phyloP scores from a whole-genome alignment of 495 filamentous ascomycete genomes.

The Hypoxylon fragiforme region DNA sequence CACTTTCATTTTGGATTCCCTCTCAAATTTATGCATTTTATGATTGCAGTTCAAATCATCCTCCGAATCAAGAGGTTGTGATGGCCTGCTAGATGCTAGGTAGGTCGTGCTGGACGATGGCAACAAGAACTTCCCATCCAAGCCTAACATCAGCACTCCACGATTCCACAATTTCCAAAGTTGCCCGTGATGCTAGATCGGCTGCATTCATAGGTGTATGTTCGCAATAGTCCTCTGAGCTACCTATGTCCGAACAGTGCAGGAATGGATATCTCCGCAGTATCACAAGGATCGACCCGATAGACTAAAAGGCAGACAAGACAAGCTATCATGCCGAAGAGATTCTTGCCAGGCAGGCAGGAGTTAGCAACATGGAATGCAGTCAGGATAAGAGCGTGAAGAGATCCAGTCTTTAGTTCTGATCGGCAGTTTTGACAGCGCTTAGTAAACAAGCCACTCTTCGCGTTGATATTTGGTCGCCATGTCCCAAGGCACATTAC shows the following conservation, averaged over 20 bases:
- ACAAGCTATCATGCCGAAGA: slow-evolving; percentile 48
- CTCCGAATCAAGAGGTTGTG: neutral
- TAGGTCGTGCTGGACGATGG: slow-evolving; percentile 7
- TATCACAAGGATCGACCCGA: slow-evolving; percentile 27
- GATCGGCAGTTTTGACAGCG: slow-evolving; percentile 40
- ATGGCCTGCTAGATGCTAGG: too few relatives aligned
- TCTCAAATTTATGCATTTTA: neutral
- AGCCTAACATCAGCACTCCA: slow-evolving; percentile 1
- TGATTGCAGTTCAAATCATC: neutral
- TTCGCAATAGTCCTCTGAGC: neutral
- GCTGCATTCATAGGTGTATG: slow-evolving; percentile 9
- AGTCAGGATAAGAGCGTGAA: slow-evolving; percentile 43
- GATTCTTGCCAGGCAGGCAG: slow-evolving; percentile 41
- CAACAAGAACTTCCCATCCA: slow-evolving; percentile 5
- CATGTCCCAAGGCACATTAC: slow-evolving; percentile 17
- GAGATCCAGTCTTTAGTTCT: slow-evolving; percentile 40
- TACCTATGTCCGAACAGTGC: slow-evolving; percentile 5
- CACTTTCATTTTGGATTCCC: neutral
- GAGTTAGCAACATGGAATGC: slow-evolving; percentile 39
- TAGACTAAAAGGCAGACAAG: slow-evolving; percentile 42
- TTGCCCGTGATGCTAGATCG: neutral
- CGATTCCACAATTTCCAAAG: neutral
- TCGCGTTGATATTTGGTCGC: slow-evolving; percentile 34
- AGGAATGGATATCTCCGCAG: slow-evolving; percentile 1
- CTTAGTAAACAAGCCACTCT: slow-evolving; percentile 43